Base-by-base conservation (phyloP, 805 yeast species). In the Pichia pseudocactophila region DNA sequence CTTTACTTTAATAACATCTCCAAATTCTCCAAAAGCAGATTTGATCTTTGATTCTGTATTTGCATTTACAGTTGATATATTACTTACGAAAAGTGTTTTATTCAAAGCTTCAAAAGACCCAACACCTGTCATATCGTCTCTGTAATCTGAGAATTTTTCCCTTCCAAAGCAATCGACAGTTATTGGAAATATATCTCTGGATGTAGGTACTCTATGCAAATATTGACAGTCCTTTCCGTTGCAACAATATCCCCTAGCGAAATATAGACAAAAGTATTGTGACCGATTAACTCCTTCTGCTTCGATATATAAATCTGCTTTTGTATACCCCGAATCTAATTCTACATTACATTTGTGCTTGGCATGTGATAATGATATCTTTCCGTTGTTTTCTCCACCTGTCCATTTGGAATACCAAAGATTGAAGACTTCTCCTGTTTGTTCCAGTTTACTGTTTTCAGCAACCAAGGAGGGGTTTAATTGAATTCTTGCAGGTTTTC, bases 101-200 rank as follows among this genome's bases (percentile, higher is more conserved):
- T 88, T 89, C n/a, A 68, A 66, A 30, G 68, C 64, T 50, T 73
- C 69, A 56, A 90, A 79, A 19, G 86, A 78, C 0, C 97, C 98
- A 3, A 88, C 81, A 28, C 98, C 98, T 25, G 82, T 78, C 96
- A 88, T 88, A 61, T 90, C 97, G 50, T 90, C 96, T 50, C 88
- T 66, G 54, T 85, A 86, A 37, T 78, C 82, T 1, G 82, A 69
- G 48, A 82, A 82, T 59, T 83, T 86, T 55, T 85, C 95, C 45
- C 98, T 66, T 2, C 97, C 97, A 68, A 90, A 90, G 55, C 97
- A 89, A 62, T 90, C 98, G 20, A 76, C 69, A 0, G 87, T 76
- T 2, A 80, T 70, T 2, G 78, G 70, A 36, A 68, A 68, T 31
- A 67, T 60, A 54, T 89, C 96, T 7, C 59, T 54, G 0, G 69